phyloP scores from a whole-genome alignment of 83 land plant species.

The Diphasiastrum complanatum region DNA sequence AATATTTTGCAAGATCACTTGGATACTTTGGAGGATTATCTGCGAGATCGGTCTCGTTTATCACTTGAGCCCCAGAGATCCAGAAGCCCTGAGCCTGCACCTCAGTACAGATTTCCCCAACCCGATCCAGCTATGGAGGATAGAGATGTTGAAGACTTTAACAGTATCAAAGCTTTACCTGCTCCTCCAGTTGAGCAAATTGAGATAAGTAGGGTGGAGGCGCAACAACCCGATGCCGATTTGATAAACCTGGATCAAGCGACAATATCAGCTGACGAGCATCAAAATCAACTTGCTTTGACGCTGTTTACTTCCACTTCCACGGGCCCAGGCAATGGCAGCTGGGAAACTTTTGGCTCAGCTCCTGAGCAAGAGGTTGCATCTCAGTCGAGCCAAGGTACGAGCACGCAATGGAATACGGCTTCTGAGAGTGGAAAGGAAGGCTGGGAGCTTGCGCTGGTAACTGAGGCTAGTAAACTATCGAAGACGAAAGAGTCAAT shows the following conservation, averaged over 20 bases:
- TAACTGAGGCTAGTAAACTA: conserved; percentile 14
- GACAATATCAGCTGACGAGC: conserved; percentile 54
- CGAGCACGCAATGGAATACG: too few species aligned
- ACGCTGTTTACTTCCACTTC: conserved; percentile 54
- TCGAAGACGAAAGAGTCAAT: not conserved
- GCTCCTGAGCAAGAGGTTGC: too few species aligned
- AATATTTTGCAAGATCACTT: conserved; percentile 44
- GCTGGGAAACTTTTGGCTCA: too few species aligned
- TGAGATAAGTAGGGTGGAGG: conserved; percentile 6
- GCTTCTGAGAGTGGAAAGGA: too few species aligned
- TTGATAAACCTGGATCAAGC: conserved; percentile 57
- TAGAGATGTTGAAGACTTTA: conserved; percentile 38
- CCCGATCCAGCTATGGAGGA: conserved; percentile 10
- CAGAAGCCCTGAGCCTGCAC: conserved; percentile 22
- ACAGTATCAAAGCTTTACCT: conserved; percentile 70
- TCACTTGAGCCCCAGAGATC: not conserved
- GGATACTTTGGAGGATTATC: conserved; percentile 49
- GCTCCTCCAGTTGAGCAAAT: conserved; percentile 41
- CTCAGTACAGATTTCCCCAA: conserved; percentile 10
- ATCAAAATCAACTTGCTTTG: conserved; percentile 59
- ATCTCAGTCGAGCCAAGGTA: too few species aligned
- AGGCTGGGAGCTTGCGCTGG: too few species aligned
- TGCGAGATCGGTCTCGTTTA: conserved; percentile 36
- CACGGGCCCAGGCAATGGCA: too few species aligned
- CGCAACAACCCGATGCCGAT: conserved; percentile 31